Base-by-base conservation (phyloP, 1,284 basidiomycete species). In the Naganishia sp. region DNA sequence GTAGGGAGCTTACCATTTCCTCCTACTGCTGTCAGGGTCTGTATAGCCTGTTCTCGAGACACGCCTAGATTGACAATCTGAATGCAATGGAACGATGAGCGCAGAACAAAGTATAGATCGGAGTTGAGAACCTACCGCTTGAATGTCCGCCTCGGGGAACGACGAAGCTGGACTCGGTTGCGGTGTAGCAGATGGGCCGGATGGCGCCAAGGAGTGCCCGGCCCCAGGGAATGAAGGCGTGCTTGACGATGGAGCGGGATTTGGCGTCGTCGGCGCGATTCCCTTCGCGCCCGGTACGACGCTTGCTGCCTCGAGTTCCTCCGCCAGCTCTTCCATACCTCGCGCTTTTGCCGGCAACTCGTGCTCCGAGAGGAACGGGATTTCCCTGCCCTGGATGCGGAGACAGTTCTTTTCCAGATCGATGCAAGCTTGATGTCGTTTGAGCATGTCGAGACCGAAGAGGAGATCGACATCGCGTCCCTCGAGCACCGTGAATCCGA, bases 371-470 rank as follows among this genome's bases (percentile, higher is more conserved):
- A 99, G 82, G 83, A 99, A 99, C 10, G 82, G 80, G 9, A 99
- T 88, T 77, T 93, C 89, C 31, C 89, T 85, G 3, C 87, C 89
- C 79, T 93, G 88, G 67, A 99, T 95, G 32, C 94, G 84, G 18
- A 99, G 85, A 13, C 90, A 89, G 73, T 89, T 87, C 77, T 92
- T 91, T 67, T 87, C 84, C 31, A 99, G 85, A 78, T 99, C 96
- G 75, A 99, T 97, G 72, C 87, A 90, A 10, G 94, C 94, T 77
- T 97, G 94, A 76, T 97, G 92, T 1, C 94, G 89, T 80, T 95
- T 98, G 71, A 99, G 86, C 96, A 99, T 99, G 82, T 99, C 95
- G 21, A 99, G 84, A 5, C 95, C 96, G 62, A 99, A 90, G 2
- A 99, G 83, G 23, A 99, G 86, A 73, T 99, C 95, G 47, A 98